These are phyloP conservation scores for Neurospora sp. DNA, from an alignment of 495 filamentous ascomycete species.

Conservation along the genomic window DNA sequence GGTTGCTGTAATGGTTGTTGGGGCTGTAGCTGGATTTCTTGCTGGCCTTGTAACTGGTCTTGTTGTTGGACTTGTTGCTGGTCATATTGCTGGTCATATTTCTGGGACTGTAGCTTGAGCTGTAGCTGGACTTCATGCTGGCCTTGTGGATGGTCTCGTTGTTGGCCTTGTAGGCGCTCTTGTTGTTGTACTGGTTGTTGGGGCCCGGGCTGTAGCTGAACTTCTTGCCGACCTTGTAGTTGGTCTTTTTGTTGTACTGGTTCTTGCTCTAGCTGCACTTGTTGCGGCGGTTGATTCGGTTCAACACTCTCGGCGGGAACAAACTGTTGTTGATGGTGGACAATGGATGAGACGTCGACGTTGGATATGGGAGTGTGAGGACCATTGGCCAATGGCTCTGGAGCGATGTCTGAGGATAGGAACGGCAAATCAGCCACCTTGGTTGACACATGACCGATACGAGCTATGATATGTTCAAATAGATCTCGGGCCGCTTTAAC, in stretches of 20 bases:
- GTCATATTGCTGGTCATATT: neutral
- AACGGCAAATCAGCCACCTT: conserved; percentile 2
- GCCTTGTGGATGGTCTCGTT: neutral
- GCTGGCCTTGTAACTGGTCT: no score
- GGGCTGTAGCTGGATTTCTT: no score
- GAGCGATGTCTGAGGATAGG: conserved; percentile 5
- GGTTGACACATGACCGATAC: conserved; percentile 14
- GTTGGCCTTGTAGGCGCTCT: neutral
- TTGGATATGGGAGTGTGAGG: conserved; percentile 15
- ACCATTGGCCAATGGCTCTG: neutral
- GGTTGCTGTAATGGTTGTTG: neutral
- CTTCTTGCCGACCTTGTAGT: neutral
- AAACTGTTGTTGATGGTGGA: neutral
- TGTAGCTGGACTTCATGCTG: neutral
- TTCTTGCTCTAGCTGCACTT: neutral
- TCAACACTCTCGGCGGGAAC: neutral
- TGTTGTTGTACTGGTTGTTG: neutral
- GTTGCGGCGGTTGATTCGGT: neutral
- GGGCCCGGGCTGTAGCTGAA: neutral
- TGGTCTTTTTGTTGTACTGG: neutral
- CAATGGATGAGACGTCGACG: neutral
- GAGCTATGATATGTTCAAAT: conserved; percentile 12
- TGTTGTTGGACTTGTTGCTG: neutral
- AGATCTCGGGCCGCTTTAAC: conserved; percentile 17
- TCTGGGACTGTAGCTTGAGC: neutral